Percentiles rank a stretch among this genome's conserved stretches.
Evolutionary conservation across 257 asterid species (phyloP).

Genomic region (Petunia secreta): DNA sequence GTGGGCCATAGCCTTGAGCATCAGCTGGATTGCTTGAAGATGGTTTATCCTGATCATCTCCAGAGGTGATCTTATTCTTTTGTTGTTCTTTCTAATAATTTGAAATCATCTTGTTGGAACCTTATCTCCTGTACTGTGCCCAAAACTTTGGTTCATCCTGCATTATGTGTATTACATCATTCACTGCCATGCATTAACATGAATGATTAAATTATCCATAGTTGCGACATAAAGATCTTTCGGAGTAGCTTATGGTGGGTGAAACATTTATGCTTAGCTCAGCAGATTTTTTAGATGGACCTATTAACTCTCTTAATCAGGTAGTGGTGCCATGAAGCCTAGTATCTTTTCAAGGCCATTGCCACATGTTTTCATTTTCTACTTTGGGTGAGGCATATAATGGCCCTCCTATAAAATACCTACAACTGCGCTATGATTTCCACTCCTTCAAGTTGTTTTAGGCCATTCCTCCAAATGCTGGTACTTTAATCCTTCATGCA

Average conservation of each 20-base stretch:
- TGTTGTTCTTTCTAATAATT: not conserved
- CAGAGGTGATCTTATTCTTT: constrained; percentile 44
- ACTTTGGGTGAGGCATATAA: not conserved
- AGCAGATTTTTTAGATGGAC: not conserved
- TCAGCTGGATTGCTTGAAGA: constrained; percentile 46
- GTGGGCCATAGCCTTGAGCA: constrained; percentile 54
- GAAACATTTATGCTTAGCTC: not conserved
- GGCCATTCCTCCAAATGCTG: constrained; percentile 10
- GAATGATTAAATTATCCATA: not conserved
- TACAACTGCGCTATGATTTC: not conserved
- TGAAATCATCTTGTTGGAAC: constrained; percentile 1
- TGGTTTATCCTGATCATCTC: constrained; percentile 55
- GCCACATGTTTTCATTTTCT: not conserved
- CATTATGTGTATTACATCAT: not conserved
- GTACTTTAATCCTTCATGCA: not conserved
- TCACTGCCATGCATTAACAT: not conserved
- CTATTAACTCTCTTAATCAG: constrained; percentile 15
- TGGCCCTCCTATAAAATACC: not conserved
- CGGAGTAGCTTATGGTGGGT: not conserved
- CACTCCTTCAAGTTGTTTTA: not conserved
- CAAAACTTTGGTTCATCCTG: not conserved
- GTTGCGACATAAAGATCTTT: not conserved
- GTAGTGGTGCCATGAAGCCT: not conserved
- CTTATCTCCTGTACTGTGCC: not conserved
- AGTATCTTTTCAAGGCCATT: constrained; percentile 10